These are phyloP conservation scores for Sporothrix protearum DNA, from an alignment of 2,329 filamentous ascomycete genomes.

Conservation along the genomic window DNA sequence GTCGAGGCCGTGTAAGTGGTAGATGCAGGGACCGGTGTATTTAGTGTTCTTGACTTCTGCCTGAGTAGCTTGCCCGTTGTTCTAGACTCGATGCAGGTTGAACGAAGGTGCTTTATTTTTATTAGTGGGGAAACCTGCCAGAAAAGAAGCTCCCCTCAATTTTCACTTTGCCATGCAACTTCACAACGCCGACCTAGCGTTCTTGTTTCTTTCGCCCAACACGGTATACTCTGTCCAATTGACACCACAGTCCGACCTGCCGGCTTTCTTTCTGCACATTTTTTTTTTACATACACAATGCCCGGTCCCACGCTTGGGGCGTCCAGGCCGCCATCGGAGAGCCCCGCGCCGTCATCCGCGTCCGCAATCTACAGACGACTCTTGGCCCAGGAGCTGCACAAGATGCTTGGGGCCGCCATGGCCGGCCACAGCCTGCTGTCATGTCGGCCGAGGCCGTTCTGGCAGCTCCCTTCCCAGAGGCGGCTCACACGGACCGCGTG, in stretches of 20 bases:
- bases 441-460: conserved; percentile 60
- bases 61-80: neutral
- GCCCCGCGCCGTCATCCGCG: conserved; percentile 52
- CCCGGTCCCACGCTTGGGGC: conserved; percentile 38
- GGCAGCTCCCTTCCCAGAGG: conserved; percentile 48
- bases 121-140: neutral
- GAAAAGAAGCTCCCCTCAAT: neutral
- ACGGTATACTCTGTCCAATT: neutral
- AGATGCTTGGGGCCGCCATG: conserved; percentile 66
- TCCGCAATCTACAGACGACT: conserved; percentile 59
- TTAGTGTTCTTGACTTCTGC: neutral
- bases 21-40: neutral
- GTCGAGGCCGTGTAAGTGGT: conserved; percentile 6
- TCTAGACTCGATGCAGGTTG: neutral
- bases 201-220: neutral
- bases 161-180: neutral
- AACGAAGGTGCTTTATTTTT: neutral
- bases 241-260: neutral
- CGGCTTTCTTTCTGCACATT: too few relatives aligned
- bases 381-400: conserved; percentile 41
- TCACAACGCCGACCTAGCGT: neutral
- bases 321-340: conserved; percentile 42
- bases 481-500: conserved; percentile 60
- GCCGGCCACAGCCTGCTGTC: conserved; percentile 58
- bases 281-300: conserved; percentile 30